Percentiles rank a stretch among this genome's conserved stretches.
Evolutionary conservation across 345 rosid genomes (phyloP).

Genomic region (Euphorbia peplus): DNA sequence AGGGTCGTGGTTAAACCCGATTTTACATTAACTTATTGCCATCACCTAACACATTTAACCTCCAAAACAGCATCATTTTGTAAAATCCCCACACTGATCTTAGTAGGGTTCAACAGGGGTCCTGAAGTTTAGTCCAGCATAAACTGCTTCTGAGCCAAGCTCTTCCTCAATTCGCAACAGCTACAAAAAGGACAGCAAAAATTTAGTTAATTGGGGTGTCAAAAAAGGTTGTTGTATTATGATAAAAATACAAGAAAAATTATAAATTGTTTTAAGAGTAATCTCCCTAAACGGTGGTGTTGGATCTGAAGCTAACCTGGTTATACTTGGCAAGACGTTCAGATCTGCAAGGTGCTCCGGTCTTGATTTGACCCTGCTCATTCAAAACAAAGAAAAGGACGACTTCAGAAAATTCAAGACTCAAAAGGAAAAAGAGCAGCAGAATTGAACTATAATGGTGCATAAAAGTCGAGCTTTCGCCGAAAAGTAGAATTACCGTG

Average conservation of each 20-base stretch:
- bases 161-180: constrained; percentile 92
- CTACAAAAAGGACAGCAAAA: constrained; percentile 26
- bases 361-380: constrained; percentile 62
- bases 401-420: background rate
- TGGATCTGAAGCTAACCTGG: constrained; percentile 36
- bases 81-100: constrained; percentile 3
- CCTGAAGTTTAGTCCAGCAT: constrained; percentile 86
- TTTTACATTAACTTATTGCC: constrained; percentile 22
- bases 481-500: constrained; percentile 31
- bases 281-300: too few species aligned
- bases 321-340: constrained; percentile 74
- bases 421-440: too few species aligned
- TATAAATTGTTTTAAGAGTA: too few species aligned
- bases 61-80: background rate
- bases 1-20: background rate
- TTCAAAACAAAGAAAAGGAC: background rate
- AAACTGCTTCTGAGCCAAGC: constrained; percentile 76
- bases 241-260: too few species aligned
- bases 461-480: background rate
- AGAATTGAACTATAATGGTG: background rate
- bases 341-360: constrained; percentile 70
- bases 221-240: too few species aligned
- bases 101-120: constrained; percentile 84
- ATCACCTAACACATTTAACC: background rate
- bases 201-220: background rate